Evolutionary conservation across 139 green algal species (phyloP).

Genomic region (Chlorella vulgaris): DNA sequence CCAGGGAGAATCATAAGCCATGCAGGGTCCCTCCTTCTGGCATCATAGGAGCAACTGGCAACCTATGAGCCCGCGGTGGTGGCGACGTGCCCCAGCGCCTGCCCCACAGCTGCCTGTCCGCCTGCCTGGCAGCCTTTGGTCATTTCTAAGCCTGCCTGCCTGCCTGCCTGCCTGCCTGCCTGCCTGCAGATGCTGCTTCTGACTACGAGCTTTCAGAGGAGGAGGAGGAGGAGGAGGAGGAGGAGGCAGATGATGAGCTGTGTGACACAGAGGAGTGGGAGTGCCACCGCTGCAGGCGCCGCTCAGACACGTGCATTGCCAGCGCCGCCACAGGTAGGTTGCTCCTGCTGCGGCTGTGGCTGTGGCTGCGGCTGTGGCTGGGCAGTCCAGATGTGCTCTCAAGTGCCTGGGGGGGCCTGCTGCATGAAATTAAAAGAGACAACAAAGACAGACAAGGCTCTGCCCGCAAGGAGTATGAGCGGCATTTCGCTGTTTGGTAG

Average conservation of each 20-base stretch:
- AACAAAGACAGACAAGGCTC: not conserved
- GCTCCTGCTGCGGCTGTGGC: not conserved
- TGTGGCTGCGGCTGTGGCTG: not conserved
- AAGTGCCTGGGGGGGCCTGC: not conserved
- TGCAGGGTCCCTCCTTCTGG: no score
- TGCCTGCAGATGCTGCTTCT: not conserved
- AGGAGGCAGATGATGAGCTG: not conserved
- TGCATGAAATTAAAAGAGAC: no score
- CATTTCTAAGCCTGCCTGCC: no score
- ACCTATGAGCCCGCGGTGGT: no score
- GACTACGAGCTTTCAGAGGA: constrained; percentile 10
- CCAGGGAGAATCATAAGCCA: no score
- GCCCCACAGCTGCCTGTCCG: no score
- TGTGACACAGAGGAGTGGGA: not conserved
- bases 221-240: constrained; percentile 8
- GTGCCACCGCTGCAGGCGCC: constrained; percentile 3
- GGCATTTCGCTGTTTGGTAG: not conserved
- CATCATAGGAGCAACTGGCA: no score
- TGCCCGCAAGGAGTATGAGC: not conserved
- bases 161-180: no score
- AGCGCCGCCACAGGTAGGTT: not conserved
- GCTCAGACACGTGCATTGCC: not conserved
- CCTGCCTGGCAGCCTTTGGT: no score
- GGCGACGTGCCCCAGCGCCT: not conserved
- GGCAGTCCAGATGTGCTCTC: not conserved